Base-by-base conservation (phyloP, 768 basidiomycete species). In the Trametes elegans region DNA sequence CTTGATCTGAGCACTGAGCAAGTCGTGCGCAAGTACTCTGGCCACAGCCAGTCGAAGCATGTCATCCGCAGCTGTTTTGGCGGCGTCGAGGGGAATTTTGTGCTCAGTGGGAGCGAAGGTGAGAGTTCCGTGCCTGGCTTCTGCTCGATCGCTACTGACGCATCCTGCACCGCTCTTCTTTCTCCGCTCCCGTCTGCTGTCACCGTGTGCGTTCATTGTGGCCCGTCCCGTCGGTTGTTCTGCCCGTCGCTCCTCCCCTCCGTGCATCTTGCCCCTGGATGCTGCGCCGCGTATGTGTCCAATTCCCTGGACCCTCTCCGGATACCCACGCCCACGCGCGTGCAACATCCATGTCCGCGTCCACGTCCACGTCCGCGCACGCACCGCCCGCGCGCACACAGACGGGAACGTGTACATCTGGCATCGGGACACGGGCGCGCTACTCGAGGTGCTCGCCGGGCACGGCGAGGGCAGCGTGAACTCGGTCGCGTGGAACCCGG, bases 61-160 rank as follows among this genome's bases (percentile, higher is more conserved):
- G 84, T 97, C 59, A 90, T 98, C 57, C 83, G 92, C 54, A 92
- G 90, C 69, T 95, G 92, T 66, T 98, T 98, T 70, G 97, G 95
- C 26, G 95, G 96, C 26, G 75, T 86, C 48, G 85, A 90, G 64
- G 88, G 86, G 48, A 91, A 88, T 66, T 94, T 95, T 67, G 81
- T 99, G 47, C 81, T 93, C 57, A 93, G 90, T 65, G 97, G 96
- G 19, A 96, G 93, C 66, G 96, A 98, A 84, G 96, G 96, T 92
- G 60, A 48, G 81, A 71, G n/a, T 13, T 62, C 32, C 19, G 21
- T 14, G 40, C 21, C 24, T 35, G 44, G 39, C 40, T 28, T 31
- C 14, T 34, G 11, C 10, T 19, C 45, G 29, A 34, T 23, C 29
- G 49, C n/a, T 35, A 40, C 55, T 24, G 13, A 31, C 46, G 21